A percentile compares a stretch with the other conserved stretches of the same genome.
Evolutionary conservation across 371 early-diverging fungal species (phyloP).

Genomic region (Mucor indicus): DNA sequence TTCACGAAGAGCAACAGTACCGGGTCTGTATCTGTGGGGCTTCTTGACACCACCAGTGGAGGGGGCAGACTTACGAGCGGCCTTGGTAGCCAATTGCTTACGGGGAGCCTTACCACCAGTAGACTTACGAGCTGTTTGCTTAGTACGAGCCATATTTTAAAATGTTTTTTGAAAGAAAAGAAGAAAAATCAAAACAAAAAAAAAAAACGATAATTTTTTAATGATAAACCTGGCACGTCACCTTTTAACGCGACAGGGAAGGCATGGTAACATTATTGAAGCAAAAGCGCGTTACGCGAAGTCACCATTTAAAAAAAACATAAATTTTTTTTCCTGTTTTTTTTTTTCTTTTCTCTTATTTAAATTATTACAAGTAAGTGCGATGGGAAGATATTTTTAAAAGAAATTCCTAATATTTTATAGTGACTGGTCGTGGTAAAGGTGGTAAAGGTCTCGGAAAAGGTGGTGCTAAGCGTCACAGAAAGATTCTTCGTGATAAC

Average conservation of each 20-base stretch:
- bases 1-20: slow-evolving; percentile 93
- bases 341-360: background rate
- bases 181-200: slow-evolving; percentile 6
- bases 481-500: slow-evolving; percentile 98
- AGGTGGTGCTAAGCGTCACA: slow-evolving; percentile 98
- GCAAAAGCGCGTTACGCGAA: background rate
- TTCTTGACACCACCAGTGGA: slow-evolving; percentile 73
- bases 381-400: background rate
- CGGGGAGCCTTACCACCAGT: slow-evolving; percentile 87
- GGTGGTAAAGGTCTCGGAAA: slow-evolving; percentile 97
- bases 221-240: background rate
- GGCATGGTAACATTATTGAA: too few relatives aligned
- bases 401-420: background rate
- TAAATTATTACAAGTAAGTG: background rate
- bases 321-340: background rate
- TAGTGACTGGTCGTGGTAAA: slow-evolving; percentile 90
- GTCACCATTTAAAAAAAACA: background rate
- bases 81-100: slow-evolving; percentile 84
- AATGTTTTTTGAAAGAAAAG: background rate
- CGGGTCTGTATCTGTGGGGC: slow-evolving; percentile 80
- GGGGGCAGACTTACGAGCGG: slow-evolving; percentile 84
- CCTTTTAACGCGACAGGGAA: too few relatives aligned
- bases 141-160: slow-evolving; percentile 73
- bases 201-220: slow-evolving; percentile 1
- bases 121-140: slow-evolving; percentile 84